Evolutionary conservation across 1,284 basidiomycete species (phyloP).

Genomic region (Ganoderma resinaceum): DNA sequence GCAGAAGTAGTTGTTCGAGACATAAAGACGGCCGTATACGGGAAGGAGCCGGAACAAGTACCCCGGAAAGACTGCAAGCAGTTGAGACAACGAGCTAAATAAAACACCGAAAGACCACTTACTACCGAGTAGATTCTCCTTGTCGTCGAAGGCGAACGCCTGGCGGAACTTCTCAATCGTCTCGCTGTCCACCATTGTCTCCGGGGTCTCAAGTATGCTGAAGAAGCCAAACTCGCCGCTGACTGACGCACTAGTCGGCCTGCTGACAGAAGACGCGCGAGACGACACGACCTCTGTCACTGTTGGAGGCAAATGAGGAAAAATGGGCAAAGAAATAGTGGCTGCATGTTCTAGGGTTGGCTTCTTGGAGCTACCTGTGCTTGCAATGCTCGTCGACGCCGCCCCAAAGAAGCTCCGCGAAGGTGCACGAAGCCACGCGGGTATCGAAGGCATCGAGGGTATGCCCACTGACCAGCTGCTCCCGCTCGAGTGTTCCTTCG

Average conservation of each 20-base stretch:
- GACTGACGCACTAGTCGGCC: slow-evolving; percentile 18
- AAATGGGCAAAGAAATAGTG: slow-evolving; percentile 21
- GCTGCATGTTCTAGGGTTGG: slow-evolving; percentile 31
- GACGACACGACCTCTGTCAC: slow-evolving; percentile 68
- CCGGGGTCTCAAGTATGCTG: slow-evolving; percentile 76
- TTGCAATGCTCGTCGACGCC: slow-evolving; percentile 24
- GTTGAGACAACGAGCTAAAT: background rate
- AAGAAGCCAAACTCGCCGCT: slow-evolving; percentile 68
- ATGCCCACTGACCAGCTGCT: slow-evolving; percentile 38
- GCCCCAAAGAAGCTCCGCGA: slow-evolving; percentile 52
- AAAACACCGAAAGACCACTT: slow-evolving; percentile 42
- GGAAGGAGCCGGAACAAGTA: slow-evolving; percentile 89
- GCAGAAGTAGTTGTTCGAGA: slow-evolving; percentile 89
- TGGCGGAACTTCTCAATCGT: slow-evolving; percentile 77
- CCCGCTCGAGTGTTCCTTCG: slow-evolving; percentile 6
- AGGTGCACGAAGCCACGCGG: slow-evolving; percentile 73
- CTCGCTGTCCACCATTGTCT: slow-evolving; percentile 66
- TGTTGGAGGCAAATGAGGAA: slow-evolving; percentile 32
- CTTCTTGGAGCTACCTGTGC: background rate
- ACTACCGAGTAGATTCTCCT: slow-evolving; percentile 89
- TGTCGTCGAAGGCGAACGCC: slow-evolving; percentile 86
- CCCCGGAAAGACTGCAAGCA: slow-evolving; percentile 78
- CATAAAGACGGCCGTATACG: slow-evolving; percentile 84
- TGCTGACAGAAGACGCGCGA: slow-evolving; percentile 44
- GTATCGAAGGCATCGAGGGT: slow-evolving; percentile 64